These are phyloP conservation scores for Sporobolomyces phaffii DNA, from an alignment of 768 basidiomycete species.

Conservation along the genomic window DNA sequence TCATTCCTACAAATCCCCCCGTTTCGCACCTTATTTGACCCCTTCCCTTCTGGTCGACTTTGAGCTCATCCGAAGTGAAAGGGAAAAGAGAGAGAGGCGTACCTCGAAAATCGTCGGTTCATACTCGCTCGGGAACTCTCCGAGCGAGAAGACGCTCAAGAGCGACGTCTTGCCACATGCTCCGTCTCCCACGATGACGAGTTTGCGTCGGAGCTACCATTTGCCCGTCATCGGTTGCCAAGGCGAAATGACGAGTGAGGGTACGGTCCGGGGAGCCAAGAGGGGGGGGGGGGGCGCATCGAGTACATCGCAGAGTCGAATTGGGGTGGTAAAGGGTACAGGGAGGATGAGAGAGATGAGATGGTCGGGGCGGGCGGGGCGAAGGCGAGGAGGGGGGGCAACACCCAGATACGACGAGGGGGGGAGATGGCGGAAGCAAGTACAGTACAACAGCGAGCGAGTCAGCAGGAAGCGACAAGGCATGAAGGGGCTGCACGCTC, in stretches of 20 bases:
- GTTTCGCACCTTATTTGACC: no score
- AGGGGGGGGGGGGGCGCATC: neutral
- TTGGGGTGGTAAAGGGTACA: neutral
- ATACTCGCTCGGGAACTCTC: constrained; percentile 94
- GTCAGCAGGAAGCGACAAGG: neutral
- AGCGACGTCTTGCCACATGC: constrained; percentile 95
- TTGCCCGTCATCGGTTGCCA: neutral
- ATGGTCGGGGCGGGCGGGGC: neutral
- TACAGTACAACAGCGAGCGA: no score
- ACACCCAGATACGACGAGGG: no score
- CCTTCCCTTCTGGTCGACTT: no score
- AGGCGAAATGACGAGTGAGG: no score
- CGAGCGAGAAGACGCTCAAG: constrained; percentile 82
- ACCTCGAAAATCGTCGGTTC: constrained; percentile 47
- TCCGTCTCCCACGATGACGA: constrained; percentile 96
- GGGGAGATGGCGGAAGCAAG: no score
- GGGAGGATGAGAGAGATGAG: neutral
- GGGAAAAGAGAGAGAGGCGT: neutral
- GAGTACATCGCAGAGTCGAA: no score
- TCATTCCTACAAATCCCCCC: no score
- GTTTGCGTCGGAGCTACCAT: constrained; percentile 77
- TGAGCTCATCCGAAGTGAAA: no score
- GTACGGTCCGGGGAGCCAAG: neutral
- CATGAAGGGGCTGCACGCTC: no score
- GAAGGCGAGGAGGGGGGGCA: no score